These are phyloP conservation scores for Ceratobasidium sp. DNA, from an alignment of 1,284 basidiomycete genomes.

Conservation along the genomic window DNA sequence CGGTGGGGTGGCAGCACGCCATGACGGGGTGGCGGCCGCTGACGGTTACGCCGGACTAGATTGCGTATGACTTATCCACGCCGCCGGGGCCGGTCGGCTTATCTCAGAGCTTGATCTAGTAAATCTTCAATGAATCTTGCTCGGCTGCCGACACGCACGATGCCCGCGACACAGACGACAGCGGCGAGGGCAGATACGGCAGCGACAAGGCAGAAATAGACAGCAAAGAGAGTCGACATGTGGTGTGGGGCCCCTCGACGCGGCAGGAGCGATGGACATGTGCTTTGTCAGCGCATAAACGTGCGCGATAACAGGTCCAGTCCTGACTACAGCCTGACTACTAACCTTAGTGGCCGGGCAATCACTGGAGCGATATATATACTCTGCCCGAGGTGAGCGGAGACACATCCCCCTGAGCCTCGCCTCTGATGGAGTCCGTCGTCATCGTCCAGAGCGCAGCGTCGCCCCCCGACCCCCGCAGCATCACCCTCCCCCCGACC, in stretches of 20 bases:
- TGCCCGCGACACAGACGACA: no score
- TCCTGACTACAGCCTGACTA: neutral
- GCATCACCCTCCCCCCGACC: slow-evolving; percentile 12
- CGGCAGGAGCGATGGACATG: neutral
- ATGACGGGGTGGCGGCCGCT: no score
- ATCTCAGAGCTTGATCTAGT: no score
- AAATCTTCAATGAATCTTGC: no score
- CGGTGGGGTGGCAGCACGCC: no score
- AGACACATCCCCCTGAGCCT: neutral
- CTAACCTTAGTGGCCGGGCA: neutral
- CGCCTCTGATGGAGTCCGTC: slow-evolving; percentile 21
- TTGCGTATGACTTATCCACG: no score
- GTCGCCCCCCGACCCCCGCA: slow-evolving; percentile 31
- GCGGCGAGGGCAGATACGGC: neutral
- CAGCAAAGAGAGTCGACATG: slow-evolving; percentile 1
- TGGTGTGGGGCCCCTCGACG: neutral
- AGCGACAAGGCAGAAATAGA: neutral
- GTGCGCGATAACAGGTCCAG: slow-evolving; percentile 29
- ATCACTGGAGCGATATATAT: slow-evolving; percentile 19
- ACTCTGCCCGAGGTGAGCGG: neutral
- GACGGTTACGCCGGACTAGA: no score
- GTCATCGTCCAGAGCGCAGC: slow-evolving; percentile 1
- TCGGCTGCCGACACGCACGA: no score
- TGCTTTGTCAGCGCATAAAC: slow-evolving; percentile 21
- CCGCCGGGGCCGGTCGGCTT: no score